phyloP scores from a whole-genome alignment of 148 eudicot species.

The Nepenthes mirabilis region DNA sequence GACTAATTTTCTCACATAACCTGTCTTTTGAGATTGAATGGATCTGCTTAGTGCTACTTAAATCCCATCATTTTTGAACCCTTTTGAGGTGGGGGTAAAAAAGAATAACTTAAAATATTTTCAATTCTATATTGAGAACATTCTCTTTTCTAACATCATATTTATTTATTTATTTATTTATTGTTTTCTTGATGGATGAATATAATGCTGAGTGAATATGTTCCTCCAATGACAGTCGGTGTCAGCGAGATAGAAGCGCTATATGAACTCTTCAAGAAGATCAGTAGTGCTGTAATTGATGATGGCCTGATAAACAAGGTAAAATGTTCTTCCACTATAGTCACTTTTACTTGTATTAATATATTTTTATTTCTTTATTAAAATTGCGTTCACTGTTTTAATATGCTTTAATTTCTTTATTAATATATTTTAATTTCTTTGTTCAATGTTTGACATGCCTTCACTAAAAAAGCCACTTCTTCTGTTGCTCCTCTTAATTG shows the following conservation, averaged over 20 bases:
- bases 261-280: constrained; percentile 59
- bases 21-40: too few species aligned
- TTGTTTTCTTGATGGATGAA: neutral
- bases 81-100: too few species aligned
- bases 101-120: neutral
- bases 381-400: neutral
- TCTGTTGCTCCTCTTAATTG: neutral
- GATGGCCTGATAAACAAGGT: constrained; percentile 70
- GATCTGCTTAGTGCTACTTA: too few species aligned
- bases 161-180: neutral
- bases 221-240: constrained; percentile 32
- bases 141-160: neutral
- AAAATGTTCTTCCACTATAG: neutral
- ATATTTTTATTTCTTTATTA: neutral
- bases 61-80: too few species aligned
- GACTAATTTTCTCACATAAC: too few species aligned
- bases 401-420: neutral
- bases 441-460: neutral
- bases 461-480: neutral
- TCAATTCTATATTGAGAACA: too few species aligned
- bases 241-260: constrained; percentile 68
- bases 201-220: constrained; percentile 3
- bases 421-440: neutral
- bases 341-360: neutral
- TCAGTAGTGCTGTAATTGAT: constrained; percentile 62